Evolutionary conservation across 805 yeast genomes (phyloP).

Genomic region (Saturnispora halmiae): DNA sequence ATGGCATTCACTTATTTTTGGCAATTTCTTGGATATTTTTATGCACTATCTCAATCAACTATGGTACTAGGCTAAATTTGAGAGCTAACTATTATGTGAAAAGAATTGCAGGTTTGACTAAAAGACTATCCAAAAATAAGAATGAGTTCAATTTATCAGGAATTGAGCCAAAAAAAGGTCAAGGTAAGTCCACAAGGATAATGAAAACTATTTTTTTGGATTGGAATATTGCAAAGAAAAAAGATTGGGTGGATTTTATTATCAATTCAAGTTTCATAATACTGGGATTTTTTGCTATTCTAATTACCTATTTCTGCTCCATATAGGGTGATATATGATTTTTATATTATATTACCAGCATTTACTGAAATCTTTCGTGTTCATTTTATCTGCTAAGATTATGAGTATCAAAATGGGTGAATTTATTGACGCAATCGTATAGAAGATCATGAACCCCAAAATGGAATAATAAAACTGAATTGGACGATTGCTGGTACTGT

Average conservation of each 20-base stretch:
- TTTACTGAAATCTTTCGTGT: no score
- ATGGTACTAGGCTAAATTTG: conserved; percentile 10
- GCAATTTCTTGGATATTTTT: conserved; percentile 17
- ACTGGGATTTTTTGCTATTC: conserved; percentile 8
- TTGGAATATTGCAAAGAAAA: conserved; percentile 18
- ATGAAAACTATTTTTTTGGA: conserved; percentile 12
- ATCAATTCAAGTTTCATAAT: conserved; percentile 11
- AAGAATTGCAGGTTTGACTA: background rate
- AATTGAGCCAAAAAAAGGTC: conserved; percentile 9
- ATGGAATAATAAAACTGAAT: no score
- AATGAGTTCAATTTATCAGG: conserved; percentile 6
- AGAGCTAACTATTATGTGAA: background rate
- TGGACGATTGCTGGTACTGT: no score
- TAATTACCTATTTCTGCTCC: conserved; percentile 17
- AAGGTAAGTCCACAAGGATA: background rate
- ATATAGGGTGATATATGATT: conserved; percentile 13
- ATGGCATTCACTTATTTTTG: conserved; percentile 11
- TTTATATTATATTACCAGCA: no score
- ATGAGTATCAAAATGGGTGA: no score
- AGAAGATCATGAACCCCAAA: no score
- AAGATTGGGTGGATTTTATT: conserved; percentile 11
- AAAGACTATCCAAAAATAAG: background rate
- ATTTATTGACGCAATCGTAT: no score
- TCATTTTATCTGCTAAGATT: no score
- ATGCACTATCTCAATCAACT: conserved; percentile 14